Base-by-base conservation (phyloP, 176 grass and related monocot species). In the Zizania latifolia region DNA sequence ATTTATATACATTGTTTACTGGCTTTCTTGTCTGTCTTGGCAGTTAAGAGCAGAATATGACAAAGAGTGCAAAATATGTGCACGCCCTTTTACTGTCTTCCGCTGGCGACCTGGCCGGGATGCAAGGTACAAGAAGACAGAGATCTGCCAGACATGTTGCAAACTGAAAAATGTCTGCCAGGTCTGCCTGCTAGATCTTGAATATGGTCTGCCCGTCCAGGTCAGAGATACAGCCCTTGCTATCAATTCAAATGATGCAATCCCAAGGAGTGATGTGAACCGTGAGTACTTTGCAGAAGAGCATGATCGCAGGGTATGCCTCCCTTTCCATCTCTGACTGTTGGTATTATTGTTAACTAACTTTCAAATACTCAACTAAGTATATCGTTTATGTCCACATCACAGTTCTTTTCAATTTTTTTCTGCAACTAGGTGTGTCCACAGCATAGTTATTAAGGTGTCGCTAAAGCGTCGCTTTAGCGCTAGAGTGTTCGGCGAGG, bases 141-240 rank as follows among this genome's bases (percentile, higher is more conserved):
- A 99, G 84, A 90, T 99, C 72, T 99, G 92, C 73, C 95, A 94
- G 82, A 99, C 95, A 65, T 99, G 95, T 60, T 94, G 91, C 82
- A 99, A 92, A 81, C 74, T 99, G 43, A 99, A 99, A 79, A 99
- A 99, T 61, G 95, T 99, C 72, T 99, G 95, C 68, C 89, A 92
- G 72, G 95, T 99, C 63, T 99, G 95, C 75, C 76, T 99, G 43
- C 83, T 99, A 35, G 95, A 99, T 82, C 89, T 99, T 79, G 95
- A 99, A 68, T 99, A 99, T 60, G 95, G 91, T 32, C 78, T 99
- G 11, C 95, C 95, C 0, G 91, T 99, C 78, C 95, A 99, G 68
- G 95, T 99, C 48, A 82, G 91, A 17, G 95, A 99, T 68, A 99
- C 91, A 27, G 87, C 95, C 4, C 87, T 99, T 1, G 39, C 95